phyloP scores from a whole-genome alignment of 83 land plant genomes.

The Picea mariana region DNA sequence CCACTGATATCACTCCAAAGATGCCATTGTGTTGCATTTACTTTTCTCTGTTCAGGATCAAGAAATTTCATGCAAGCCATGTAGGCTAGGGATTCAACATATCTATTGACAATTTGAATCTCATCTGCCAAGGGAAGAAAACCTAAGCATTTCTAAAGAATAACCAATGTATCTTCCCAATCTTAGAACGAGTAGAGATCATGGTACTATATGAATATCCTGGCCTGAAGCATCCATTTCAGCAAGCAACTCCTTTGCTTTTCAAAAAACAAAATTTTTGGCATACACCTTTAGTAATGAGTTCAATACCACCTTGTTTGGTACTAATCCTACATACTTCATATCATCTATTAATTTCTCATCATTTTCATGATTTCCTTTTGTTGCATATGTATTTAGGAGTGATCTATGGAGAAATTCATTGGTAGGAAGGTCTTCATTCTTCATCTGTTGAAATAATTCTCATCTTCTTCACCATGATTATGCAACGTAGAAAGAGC shows the following conservation, averaged over 20 bases:
- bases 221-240: conserved; percentile 52
- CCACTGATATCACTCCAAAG: conserved; percentile 12
- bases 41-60: conserved; percentile 55
- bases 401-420: no score
- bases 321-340: no score
- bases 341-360: no score
- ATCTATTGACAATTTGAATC: conserved; percentile 64
- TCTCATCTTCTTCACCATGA: no score
- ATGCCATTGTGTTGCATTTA: conserved; percentile 32
- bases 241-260: conserved; percentile 41
- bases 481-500: conserved; percentile 45
- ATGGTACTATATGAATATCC: conserved; percentile 15
- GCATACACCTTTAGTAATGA: conserved; percentile 66
- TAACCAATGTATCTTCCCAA: conserved; percentile 81
- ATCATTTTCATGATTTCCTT: no score
- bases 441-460: no score
- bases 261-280: conserved; percentile 47
- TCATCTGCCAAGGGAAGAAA: conserved; percentile 69
- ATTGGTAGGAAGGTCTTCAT: no score
- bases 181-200: no score
- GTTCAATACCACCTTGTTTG: conserved; percentile 65
- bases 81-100: conserved; percentile 79
- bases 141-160: conserved; percentile 57
- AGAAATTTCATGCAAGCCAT: conserved; percentile 87
- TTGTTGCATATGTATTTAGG: no score